These are phyloP conservation scores for Blastobotrys buckinghamii DNA, from an alignment of 1,139 yeast species.

Conservation along the genomic window DNA sequence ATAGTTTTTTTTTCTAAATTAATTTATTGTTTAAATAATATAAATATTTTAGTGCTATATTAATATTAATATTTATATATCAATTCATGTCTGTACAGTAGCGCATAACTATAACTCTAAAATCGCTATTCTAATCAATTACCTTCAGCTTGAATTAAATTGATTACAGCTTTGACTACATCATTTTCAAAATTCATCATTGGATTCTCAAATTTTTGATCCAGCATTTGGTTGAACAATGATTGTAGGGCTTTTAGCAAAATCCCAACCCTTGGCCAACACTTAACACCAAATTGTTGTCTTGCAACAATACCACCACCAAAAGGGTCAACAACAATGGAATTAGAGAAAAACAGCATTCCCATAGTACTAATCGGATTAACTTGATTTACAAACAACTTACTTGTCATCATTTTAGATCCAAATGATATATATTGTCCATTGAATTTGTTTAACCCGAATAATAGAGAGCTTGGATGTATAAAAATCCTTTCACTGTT, in stretches of 20 bases:
- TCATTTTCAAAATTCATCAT: neutral
- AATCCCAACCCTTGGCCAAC: constrained; percentile 95
- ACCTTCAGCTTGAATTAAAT: constrained; percentile 8
- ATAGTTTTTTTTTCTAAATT: neutral
- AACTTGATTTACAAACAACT: constrained; percentile 62
- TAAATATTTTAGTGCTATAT: too few relatives aligned
- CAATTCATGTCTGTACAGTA: neutral
- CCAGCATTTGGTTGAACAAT: constrained; percentile 62
- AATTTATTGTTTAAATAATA: neutral
- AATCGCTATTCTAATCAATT: neutral
- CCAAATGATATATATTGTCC: constrained; percentile 33
- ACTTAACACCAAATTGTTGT: constrained; percentile 73
- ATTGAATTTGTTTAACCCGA: constrained; percentile 38
- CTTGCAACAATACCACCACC: constrained; percentile 47
- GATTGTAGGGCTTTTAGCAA: constrained; percentile 62
- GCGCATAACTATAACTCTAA: too few relatives aligned
- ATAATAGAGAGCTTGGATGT: constrained; percentile 77
- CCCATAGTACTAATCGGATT: constrained; percentile 76
- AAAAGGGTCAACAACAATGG: constrained; percentile 60
- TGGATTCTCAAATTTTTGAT: constrained; percentile 47
- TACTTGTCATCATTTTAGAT: constrained; percentile 48
- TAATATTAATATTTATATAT: neutral
- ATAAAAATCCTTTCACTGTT: constrained; percentile 51
- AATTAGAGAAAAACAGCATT: constrained; percentile 73
- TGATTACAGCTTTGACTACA: constrained; percentile 4